Evolutionary conservation across 306 rosid genomes (phyloP).

Genomic region (Vigna reflexopilosa): DNA sequence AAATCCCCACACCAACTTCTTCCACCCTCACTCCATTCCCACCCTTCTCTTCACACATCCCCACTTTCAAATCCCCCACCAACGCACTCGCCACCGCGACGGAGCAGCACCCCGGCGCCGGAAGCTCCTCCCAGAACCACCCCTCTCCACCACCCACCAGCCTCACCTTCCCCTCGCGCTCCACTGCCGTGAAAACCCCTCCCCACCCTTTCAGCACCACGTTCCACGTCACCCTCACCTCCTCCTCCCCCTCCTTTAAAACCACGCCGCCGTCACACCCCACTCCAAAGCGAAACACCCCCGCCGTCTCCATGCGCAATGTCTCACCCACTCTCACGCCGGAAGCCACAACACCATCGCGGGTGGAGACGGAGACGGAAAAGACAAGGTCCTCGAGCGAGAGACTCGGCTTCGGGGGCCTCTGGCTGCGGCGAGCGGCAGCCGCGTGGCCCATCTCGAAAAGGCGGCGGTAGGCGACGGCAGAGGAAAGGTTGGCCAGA

Average conservation of each 20-base stretch:
- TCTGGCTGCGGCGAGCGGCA: conserved; percentile 42
- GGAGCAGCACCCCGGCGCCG: conserved; percentile 59
- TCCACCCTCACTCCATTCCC: conserved; percentile 41
- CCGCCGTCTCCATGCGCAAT: conserved; percentile 31
- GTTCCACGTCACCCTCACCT: conserved; percentile 66
- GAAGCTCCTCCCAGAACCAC: conserved; percentile 73
- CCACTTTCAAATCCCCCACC: conserved; percentile 66
- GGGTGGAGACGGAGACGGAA: conserved; percentile 42
- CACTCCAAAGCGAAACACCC: conserved; percentile 55
- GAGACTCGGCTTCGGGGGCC: conserved; percentile 47
- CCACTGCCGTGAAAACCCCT: conserved; percentile 68
- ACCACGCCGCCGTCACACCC: background rate
- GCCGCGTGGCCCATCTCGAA: conserved; percentile 51
- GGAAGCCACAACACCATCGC: background rate
- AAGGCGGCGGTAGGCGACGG: conserved; percentile 49
- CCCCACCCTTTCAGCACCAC: conserved; percentile 69
- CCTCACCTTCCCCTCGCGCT: conserved; percentile 53
- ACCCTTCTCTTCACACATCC: conserved; percentile 20
- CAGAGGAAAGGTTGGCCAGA: conserved; percentile 44
- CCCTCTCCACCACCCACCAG: conserved; percentile 44
- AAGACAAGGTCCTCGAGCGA: conserved; percentile 57
- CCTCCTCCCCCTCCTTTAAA: conserved; percentile 35
- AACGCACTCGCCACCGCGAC: conserved; percentile 53
- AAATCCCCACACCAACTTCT: conserved; percentile 58
- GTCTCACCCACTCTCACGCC: background rate